Percentiles rank a stretch among this genome's conserved stretches.
Conservation (phyloP, 2,329 filamentous ascomycete species). For the Berkeleyomyces basicola region DNA sequence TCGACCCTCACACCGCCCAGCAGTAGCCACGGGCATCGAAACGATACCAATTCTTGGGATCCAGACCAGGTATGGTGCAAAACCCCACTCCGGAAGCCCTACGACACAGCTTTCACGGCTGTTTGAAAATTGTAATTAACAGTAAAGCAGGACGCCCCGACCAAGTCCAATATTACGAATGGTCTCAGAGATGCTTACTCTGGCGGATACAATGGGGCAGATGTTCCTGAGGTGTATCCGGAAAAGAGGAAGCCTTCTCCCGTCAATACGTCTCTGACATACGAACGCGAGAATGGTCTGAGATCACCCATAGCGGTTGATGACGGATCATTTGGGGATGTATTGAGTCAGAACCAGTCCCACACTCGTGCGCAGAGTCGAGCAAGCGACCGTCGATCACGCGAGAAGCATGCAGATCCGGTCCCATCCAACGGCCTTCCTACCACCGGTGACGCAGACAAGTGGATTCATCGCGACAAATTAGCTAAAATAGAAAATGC, state of each 20-base stretch:
- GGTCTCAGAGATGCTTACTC: not conserved
- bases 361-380: conserved; percentile 11
- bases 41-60: conserved; percentile 3
- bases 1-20: conserved; percentile 10
- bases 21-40: conserved; percentile 9
- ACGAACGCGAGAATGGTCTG: conserved; percentile 6
- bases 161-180: not conserved
- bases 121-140: not conserved
- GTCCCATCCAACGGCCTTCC: not conserved
- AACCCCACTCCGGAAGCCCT: not conserved
- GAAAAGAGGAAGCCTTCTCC: conserved; percentile 9
- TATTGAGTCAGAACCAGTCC: not conserved
- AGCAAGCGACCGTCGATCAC: conserved; percentile 11
- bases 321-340: conserved; percentile 7
- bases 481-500: conserved; percentile 64
- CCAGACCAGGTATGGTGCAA: conserved; percentile 3
- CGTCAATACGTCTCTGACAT: not conserved
- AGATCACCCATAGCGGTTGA: conserved; percentile 10
- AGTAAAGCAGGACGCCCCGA: not conserved
- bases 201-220: not conserved
- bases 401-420: conserved; percentile 5
- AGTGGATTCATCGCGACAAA: conserved; percentile 80
- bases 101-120: not conserved
- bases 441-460: conserved; percentile 39
- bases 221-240: not conserved